Base-by-base conservation (phyloP, 2,329 filamentous ascomycete genomes). In the Leptographium wingfieldii region DNA sequence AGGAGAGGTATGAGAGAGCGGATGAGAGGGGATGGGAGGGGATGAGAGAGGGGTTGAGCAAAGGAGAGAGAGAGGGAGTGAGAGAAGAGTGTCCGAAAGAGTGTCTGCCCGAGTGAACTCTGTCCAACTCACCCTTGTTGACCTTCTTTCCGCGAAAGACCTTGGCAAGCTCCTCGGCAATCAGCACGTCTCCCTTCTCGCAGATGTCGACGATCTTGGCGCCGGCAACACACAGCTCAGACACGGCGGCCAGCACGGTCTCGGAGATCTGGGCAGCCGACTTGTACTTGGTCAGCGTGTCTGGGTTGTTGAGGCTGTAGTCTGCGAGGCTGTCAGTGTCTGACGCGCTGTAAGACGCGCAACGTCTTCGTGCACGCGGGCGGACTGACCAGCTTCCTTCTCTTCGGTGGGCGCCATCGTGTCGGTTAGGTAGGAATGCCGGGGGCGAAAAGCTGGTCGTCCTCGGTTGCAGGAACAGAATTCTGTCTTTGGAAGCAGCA, bases 121-220 rank as follows among this genome's bases (percentile, higher is more conserved):
- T 31, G 31, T 7, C 31, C 31, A 49, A 76, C 79, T 66, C 70
- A 89, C 88, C 94, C 82, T 99, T 99, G 73, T 78, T 74, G 70
- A 96, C 86, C 80, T 96, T 97, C 82, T 97, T 97, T 76, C 92
- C 92, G 74, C 95, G 92, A 83, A 94, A 99, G 70, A 99, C 92
- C 81, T 97, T 97, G 71, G 83, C 76, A 60, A 96, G 81, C 76
- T 97, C 94, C 71, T 96, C 92, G 66, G 94, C 91, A 65, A 99
- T 82, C 63, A 99, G 81, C 81, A 92, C 87, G 78, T 99, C 94
- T 67, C 94, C 94, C 79, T 92, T 86, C 80, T 96, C 87, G 79
- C 94, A 99, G 74, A 99, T 83, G 68, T 90, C 86, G 68, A 97
- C 82, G 69, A 97, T 90, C 81, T 95, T 96, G 74, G 87, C 88